Base-by-base conservation (phyloP, 164 flowering plant genomes). In the Vitis amurensis region DNA sequence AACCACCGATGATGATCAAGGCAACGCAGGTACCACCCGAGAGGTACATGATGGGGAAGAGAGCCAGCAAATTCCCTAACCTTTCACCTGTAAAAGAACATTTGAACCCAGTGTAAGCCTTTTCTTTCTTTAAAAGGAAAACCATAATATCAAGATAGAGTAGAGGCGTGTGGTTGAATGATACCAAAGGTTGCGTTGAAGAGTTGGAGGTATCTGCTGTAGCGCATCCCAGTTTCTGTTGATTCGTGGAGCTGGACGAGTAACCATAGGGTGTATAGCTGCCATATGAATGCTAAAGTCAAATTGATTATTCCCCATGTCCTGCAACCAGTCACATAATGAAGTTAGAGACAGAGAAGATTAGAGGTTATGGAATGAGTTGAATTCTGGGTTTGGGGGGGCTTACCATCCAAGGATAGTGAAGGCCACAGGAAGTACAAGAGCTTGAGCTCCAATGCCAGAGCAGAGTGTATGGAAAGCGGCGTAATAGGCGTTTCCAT, bases 21-120 rank as follows among this genome's bases (percentile, higher is more conserved):
- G 86, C 77, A 29, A 78, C 79, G 66, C 96, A 93, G 17, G 90
- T 89, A 0, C 95, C 98, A 0, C 73, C 92, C 0, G 97, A 90
- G 67, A 91, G 85, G 72, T 90, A 84, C 84, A 83, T 68, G 10
- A 87, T 78, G 0, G 98, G 96, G 19, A 87, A 80, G 0, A 76
- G 16, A 7, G 80, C 84, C 12, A 90, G 71, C 64, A 79, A 30
- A 19, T 81, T 82, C 44, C 84, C 76, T 19, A 81, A 65, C 74
- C 71, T 91, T 19, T 81, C 82, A 50, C 96, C 97, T 90, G 82
- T n/a, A 16, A 61, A 10, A 66, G 19, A 16, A 10, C 29, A 66
- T 37, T 37, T 37, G 4, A 3, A 4, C 44, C 44, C 44, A 37
- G 7, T 0, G 7, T 37, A 37, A 37, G 44, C 0, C 27, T 23